These are phyloP conservation scores for Phoma sp. DNA, from an alignment of 2,329 filamentous ascomycete genomes.

Conservation along the genomic window DNA sequence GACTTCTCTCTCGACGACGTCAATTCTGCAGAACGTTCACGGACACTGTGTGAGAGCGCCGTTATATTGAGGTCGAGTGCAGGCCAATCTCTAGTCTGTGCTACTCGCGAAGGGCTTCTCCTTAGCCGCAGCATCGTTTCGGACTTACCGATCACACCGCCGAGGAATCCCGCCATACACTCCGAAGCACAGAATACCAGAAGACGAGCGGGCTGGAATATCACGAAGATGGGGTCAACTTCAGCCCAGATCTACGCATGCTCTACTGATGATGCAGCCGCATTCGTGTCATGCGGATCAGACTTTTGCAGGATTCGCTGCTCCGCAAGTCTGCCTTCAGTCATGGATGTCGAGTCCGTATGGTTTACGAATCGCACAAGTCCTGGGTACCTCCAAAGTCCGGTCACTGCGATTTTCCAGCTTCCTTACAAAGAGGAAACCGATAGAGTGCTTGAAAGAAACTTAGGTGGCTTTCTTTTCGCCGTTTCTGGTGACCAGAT, in stretches of 20 bases:
- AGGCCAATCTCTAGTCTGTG: conserved; percentile 38
- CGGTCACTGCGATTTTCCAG: conserved; percentile 43
- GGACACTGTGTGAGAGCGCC: conserved; percentile 40
- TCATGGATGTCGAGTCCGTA: conserved; percentile 41
- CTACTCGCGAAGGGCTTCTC: conserved; percentile 45
- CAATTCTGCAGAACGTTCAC: conserved; percentile 2
- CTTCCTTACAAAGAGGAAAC: conserved; percentile 31
- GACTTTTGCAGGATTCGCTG: conserved; percentile 46
- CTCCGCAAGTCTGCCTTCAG: conserved; percentile 5
- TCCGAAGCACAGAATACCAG: no score
- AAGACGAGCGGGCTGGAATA: conserved; percentile 13
- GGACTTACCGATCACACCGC: neutral
- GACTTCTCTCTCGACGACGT: conserved; percentile 19
- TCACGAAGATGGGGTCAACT: conserved; percentile 35
- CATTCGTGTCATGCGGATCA: conserved; percentile 49
- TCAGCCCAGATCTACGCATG: conserved; percentile 33
- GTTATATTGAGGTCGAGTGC: conserved; percentile 24
- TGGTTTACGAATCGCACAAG: conserved; percentile 45
- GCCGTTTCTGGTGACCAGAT: conserved; percentile 57
- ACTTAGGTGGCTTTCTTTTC: conserved; percentile 54
- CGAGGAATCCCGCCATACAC: neutral
- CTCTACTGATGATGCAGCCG: conserved; percentile 31
- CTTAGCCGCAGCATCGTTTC: conserved; percentile 17
- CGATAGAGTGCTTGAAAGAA: conserved; percentile 43
- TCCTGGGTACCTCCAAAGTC: conserved; percentile 38